Evolutionary conservation across 352 stramenopile species (phyloP).

Genomic region (Phytophthora parvispora): DNA sequence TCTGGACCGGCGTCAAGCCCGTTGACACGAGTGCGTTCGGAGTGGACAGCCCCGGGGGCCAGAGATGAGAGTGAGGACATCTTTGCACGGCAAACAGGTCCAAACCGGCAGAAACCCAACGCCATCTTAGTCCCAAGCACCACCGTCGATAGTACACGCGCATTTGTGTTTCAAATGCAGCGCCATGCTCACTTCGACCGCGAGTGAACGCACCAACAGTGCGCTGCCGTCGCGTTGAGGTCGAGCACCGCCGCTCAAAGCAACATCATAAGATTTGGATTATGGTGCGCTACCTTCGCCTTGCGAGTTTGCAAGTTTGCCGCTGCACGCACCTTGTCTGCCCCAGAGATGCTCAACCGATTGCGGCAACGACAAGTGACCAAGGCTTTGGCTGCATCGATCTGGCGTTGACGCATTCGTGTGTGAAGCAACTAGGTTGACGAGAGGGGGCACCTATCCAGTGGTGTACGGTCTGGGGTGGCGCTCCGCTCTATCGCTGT

Average conservation of each 20-base stretch:
- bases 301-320: not conserved
- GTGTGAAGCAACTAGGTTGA: too few species aligned
- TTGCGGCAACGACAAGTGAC: not conserved
- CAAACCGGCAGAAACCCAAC: not conserved
- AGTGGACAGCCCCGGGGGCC: slow-evolving; percentile 28
- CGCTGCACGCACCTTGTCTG: not conserved
- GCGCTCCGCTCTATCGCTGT: too few species aligned
- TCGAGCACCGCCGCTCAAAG: not conserved
- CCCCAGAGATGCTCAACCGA: not conserved
- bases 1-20: slow-evolving; percentile 16
- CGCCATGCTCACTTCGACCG: not conserved
- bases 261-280: not conserved
- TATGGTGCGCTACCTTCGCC: not conserved
- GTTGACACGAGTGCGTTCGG: slow-evolving; percentile 35
- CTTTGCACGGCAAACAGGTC: slow-evolving; percentile 16
- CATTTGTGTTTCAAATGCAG: slow-evolving; percentile 9
- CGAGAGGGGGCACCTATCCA: too few species aligned
- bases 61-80: slow-evolving; percentile 20
- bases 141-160: slow-evolving; percentile 21
- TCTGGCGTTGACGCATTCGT: too few species aligned
- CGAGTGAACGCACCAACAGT: too few species aligned
- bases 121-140: slow-evolving; percentile 27
- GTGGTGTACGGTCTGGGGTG: too few species aligned
- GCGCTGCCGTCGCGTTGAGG: not conserved
- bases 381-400: not conserved